Percentiles rank a stretch among this genome's conserved stretches.
These are phyloP conservation scores for Nothomitra cinnamomea DNA, from an alignment of 2,329 filamentous ascomycete genomes.

Conservation along the genomic window DNA sequence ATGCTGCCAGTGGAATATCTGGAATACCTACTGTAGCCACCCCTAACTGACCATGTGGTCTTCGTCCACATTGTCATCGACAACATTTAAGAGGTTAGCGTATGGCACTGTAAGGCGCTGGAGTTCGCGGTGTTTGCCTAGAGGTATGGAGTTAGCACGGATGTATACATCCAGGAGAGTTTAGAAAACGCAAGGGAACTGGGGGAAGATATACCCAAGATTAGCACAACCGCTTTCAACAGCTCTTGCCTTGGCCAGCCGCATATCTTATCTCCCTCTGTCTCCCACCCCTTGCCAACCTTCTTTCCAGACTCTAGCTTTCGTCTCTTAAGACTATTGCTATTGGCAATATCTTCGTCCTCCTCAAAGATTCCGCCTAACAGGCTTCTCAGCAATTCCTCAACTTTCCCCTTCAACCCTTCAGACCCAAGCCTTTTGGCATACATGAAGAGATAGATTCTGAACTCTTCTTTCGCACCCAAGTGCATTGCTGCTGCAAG, in stretches of 20 bases:
- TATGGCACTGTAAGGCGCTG: slow-evolving; percentile 93
- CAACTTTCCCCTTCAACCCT: slow-evolving; percentile 71
- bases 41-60: slow-evolving; percentile 2
- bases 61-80: slow-evolving; percentile 13
- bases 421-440: slow-evolving; percentile 89
- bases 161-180: not conserved
- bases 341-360: slow-evolving; percentile 35
- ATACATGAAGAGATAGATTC: slow-evolving; percentile 94
- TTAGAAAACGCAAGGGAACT: not conserved
- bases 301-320: slow-evolving; percentile 26
- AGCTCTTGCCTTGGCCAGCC: slow-evolving; percentile 83
- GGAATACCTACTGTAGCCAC: too few relatives aligned
- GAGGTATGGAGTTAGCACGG: slow-evolving; percentile 19
- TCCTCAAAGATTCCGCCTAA: slow-evolving; percentile 50
- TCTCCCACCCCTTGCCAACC: slow-evolving; percentile 42
- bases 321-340: slow-evolving; percentile 20
- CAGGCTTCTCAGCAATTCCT: slow-evolving; percentile 72
- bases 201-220: slow-evolving; percentile 52
- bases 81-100: slow-evolving; percentile 58
- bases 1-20: too few relatives aligned
- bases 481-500: slow-evolving; percentile 77
- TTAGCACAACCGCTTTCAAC: slow-evolving; percentile 77
- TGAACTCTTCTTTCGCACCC: slow-evolving; percentile 79
- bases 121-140: slow-evolving; percentile 88
- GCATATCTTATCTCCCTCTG: slow-evolving; percentile 55